These are phyloP conservation scores for Neofusicoccum ribis DNA, from an alignment of 2,329 filamentous ascomycete species.

Conservation along the genomic window DNA sequence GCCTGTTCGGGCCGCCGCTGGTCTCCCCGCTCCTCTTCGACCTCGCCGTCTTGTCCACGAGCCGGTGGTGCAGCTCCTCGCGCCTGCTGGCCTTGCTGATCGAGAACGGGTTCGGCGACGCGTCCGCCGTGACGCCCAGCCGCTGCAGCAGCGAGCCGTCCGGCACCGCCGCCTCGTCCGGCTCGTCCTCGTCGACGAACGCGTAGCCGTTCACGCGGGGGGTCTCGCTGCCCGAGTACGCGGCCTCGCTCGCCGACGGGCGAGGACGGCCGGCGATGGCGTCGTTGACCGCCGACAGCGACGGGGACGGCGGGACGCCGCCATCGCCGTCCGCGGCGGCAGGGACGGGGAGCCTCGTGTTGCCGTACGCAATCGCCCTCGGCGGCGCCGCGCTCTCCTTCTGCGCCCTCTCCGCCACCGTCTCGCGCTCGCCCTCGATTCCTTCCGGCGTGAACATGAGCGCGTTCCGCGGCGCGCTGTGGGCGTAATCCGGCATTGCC, in stretches of 20 bases:
- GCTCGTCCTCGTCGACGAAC: constrained; percentile 63
- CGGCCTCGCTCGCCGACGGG: constrained; percentile 37
- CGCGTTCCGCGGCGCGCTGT: constrained; percentile 69
- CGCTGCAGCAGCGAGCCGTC: constrained; percentile 74
- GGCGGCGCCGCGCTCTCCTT: constrained; percentile 71
- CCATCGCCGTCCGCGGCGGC: constrained; percentile 25
- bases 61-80: constrained; percentile 79
- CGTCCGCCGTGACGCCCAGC: constrained; percentile 47
- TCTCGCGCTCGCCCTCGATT: constrained; percentile 56
- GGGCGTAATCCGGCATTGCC: constrained; percentile 77
- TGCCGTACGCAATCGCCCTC: constrained; percentile 75
- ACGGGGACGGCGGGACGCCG: constrained; percentile 69
- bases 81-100: constrained; percentile 72
- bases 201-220: constrained; percentile 91
- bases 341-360: constrained; percentile 70
- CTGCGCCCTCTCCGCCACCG: constrained; percentile 68
- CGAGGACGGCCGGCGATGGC: constrained; percentile 73
- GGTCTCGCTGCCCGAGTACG: constrained; percentile 69
- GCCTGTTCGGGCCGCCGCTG: neutral
- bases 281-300: constrained; percentile 77
- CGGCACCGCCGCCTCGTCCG: constrained; percentile 57
- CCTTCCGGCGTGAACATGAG: constrained; percentile 83
- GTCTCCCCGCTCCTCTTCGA: neutral
- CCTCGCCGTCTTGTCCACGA: constrained; percentile 63
- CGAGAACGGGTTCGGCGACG: constrained; percentile 68